These are phyloP conservation scores for Hygrophila difformis DNA, from an alignment of 257 asterid genomes.

Conservation along the genomic window DNA sequence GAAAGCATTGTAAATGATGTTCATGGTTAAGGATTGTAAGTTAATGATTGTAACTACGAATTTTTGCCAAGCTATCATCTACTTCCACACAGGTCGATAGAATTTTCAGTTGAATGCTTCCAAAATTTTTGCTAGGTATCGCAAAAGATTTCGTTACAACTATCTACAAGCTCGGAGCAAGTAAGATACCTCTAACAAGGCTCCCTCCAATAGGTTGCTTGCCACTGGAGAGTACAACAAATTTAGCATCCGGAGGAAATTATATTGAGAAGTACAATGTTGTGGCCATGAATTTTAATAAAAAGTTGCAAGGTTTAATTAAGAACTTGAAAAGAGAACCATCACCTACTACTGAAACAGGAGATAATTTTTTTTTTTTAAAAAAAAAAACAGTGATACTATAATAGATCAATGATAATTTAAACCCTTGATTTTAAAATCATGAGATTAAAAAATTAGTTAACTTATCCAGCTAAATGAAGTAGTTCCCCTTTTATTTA, in stretches of 20 bases:
- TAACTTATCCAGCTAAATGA: too few species aligned
- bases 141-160: slow-evolving; percentile 39
- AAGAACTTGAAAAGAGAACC: slow-evolving; percentile 35
- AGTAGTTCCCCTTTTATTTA: too few species aligned
- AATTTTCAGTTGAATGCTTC: slow-evolving; percentile 42
- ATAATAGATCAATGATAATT: too few species aligned
- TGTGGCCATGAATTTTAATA: slow-evolving; percentile 53
- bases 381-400: too few species aligned
- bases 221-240: slow-evolving; percentile 61
- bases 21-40: too few species aligned
- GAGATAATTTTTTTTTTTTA: too few species aligned
- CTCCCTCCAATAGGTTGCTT: slow-evolving; percentile 83
- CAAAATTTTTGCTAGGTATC: slow-evolving; percentile 37
- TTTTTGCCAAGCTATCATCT: slow-evolving; percentile 57
- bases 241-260: slow-evolving; percentile 23
- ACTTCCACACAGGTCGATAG: slow-evolving; percentile 31
- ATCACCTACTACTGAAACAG: too few species aligned
- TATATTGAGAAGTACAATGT: slow-evolving; percentile 45
- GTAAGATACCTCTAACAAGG: slow-evolving; percentile 58
- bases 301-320: slow-evolving; percentile 30
- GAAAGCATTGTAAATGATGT: too few species aligned
- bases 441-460: too few species aligned
- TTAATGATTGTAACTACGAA: too few species aligned
- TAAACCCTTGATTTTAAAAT: too few species aligned
- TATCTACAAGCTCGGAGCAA: slow-evolving; percentile 57